Conservation (phyloP, 805 yeast species). For the Kregervanrija delftensis region DNA sequence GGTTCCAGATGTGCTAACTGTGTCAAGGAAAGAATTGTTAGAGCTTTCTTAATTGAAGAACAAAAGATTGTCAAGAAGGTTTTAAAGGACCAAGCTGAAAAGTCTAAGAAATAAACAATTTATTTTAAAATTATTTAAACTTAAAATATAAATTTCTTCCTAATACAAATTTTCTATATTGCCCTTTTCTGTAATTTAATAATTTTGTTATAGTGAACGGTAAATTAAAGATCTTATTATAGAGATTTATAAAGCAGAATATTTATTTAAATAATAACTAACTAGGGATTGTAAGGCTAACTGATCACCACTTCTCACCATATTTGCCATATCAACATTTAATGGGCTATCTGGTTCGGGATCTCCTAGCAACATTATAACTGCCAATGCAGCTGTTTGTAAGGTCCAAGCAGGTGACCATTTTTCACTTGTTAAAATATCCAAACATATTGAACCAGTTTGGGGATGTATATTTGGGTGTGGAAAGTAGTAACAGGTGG, state of each 20-base stretch:
- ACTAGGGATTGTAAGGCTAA: slow-evolving; percentile 37
- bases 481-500: slow-evolving; percentile 27
- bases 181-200: not conserved
- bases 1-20: slow-evolving; percentile 98
- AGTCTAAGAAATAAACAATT: slow-evolving; percentile 36
- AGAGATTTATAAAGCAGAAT: slow-evolving; percentile 1
- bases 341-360: slow-evolving; percentile 72
- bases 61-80: slow-evolving; percentile 99
- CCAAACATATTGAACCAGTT: slow-evolving; percentile 68
- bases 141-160: not conserved
- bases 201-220: not conserved
- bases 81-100: slow-evolving; percentile 90
- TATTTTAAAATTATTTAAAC: not conserved
- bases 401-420: slow-evolving; percentile 79
- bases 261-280: slow-evolving; percentile 28
- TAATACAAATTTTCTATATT: not conserved
- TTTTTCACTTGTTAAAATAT: slow-evolving; percentile 42
- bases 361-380: slow-evolving; percentile 47
- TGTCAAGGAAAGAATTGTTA: slow-evolving; percentile 98
- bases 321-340: slow-evolving; percentile 61
- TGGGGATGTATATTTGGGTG: slow-evolving; percentile 45
- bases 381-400: slow-evolving; percentile 47
- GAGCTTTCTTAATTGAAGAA: slow-evolving; percentile 99
- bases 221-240: not conserved
- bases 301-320: slow-evolving; percentile 42